phyloP scores from a whole-genome alignment of 139 green algal genomes.

The Micractinium sp. region DNA sequence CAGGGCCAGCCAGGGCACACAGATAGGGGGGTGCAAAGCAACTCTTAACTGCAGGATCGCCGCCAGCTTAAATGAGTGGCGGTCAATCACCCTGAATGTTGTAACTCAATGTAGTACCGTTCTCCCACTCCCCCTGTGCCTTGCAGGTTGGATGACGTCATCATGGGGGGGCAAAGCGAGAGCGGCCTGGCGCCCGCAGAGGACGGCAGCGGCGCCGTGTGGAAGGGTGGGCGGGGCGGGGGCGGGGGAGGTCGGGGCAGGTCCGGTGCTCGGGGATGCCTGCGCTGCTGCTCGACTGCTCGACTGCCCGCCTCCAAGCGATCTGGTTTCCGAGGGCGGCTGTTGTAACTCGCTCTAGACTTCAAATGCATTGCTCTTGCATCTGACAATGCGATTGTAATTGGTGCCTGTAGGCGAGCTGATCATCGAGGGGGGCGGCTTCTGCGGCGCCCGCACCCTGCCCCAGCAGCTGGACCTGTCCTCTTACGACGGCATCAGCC shows the following conservation, averaged over 20 bases:
- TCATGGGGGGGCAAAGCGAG: slow-evolving; percentile 65
- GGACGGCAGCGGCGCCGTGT: slow-evolving; percentile 67
- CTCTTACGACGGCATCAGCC: slow-evolving; percentile 65
- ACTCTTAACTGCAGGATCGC: no score
- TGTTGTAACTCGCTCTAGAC: not conserved
- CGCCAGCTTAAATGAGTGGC: no score
- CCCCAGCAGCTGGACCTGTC: slow-evolving; percentile 46
- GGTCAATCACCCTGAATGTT: not conserved
- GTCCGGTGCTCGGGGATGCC: not conserved
- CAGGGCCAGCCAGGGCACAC: no score
- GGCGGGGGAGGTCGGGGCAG: no score
- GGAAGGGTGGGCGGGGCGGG: slow-evolving; percentile 54
- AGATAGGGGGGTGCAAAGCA: no score
- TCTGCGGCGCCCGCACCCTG: slow-evolving; percentile 77
- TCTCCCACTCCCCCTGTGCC: no score
- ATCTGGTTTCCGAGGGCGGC: not conserved
- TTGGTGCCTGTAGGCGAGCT: no score
- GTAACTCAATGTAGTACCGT: no score
- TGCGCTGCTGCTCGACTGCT: not conserved
- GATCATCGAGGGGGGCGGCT: slow-evolving; percentile 85
- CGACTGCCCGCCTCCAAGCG: not conserved
- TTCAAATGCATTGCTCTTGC: no score
- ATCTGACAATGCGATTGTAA: no score
- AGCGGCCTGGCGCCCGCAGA: slow-evolving; percentile 53
- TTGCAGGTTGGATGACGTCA: slow-evolving; percentile 50